Evolutionary conservation across 2,329 filamentous ascomycete genomes (phyloP).

Genomic region (Paraconiothyrium sp.): DNA sequence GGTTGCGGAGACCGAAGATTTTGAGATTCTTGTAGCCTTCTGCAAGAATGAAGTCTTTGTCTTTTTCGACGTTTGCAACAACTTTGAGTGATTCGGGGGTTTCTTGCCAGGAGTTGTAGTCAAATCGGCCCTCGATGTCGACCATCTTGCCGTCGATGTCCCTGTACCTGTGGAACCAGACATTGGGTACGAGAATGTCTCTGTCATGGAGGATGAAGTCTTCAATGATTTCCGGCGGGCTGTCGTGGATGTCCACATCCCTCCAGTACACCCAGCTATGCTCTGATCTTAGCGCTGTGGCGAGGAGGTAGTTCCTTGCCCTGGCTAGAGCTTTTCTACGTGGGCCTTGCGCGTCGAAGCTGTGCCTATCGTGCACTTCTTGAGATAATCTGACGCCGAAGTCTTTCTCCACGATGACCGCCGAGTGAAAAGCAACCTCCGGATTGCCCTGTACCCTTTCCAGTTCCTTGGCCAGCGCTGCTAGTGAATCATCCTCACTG

Average conservation of each 20-base stretch:
- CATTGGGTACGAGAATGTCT: constrained; percentile 92
- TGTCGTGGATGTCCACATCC: constrained; percentile 95
- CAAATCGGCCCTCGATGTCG: constrained; percentile 96
- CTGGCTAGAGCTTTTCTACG: constrained; percentile 88
- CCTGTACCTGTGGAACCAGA: constrained; percentile 95
- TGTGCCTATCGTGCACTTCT: constrained; percentile 82
- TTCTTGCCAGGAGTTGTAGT: constrained; percentile 99
- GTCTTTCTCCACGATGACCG: constrained; percentile 87
- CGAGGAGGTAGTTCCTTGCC: constrained; percentile 91
- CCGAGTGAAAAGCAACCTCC: constrained; percentile 86
- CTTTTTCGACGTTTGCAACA: constrained; percentile 75
- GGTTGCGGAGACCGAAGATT: constrained; percentile 75
- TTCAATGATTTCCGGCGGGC: constrained; percentile 85
- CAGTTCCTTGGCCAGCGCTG: constrained; percentile 84
- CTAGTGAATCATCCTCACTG: constrained; percentile 88
- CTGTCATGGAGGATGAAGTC: constrained; percentile 94
- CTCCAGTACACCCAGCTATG: constrained; percentile 99
- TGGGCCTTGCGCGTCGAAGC: constrained; percentile 86
- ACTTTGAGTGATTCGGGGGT: constrained; percentile 84
- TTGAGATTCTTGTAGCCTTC: constrained; percentile 96
- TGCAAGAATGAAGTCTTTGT: constrained; percentile 85
- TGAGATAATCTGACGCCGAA: constrained; percentile 82
- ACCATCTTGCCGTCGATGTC: constrained; percentile 66
- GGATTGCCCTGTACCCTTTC: constrained; percentile 83
- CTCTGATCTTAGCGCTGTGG: constrained; percentile 84